A percentile compares a stretch with the other conserved stretches of the same genome.
Evolutionary conservation across 2,329 filamentous ascomycete species (phyloP).

Genomic region (Alternaria panax): DNA sequence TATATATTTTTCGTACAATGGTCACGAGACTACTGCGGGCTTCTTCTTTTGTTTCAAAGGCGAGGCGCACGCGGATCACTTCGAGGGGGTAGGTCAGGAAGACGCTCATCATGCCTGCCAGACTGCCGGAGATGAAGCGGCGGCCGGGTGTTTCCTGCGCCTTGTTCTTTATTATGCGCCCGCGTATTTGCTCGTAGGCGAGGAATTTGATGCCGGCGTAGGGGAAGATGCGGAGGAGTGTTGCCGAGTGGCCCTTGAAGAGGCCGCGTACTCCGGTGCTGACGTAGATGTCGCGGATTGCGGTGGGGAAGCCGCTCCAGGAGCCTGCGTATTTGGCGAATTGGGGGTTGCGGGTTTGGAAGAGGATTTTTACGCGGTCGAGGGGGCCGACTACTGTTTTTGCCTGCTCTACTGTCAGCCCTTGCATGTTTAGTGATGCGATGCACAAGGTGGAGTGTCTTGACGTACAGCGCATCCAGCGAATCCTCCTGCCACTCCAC

Average conservation of each 20-base stretch:
- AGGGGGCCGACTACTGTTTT: constrained; percentile 96
- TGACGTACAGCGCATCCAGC: constrained; percentile 85
- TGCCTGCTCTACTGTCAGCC: constrained; percentile 63
- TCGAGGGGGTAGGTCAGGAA: constrained; percentile 97
- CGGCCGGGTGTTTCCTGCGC: constrained; percentile 82
- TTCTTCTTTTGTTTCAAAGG: constrained; percentile 87
- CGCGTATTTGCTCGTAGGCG: constrained; percentile 94
- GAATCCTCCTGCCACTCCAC: constrained; percentile 84
- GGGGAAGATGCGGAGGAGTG: constrained; percentile 91
- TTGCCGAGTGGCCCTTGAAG: constrained; percentile 94
- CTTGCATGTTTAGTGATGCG: neutral
- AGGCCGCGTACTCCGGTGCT: constrained; percentile 78
- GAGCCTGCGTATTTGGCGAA: constrained; percentile 92
- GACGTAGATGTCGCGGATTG: constrained; percentile 82
- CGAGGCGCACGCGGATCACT: constrained; percentile 87
- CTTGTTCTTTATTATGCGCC: constrained; percentile 73
- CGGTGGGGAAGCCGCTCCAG: constrained; percentile 82
- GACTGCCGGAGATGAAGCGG: constrained; percentile 74
- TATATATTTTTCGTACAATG: constrained; percentile 87
- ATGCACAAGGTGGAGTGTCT: neutral
- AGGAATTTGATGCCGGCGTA: constrained; percentile 98
- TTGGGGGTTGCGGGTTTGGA: constrained; percentile 92
- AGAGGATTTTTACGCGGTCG: constrained; percentile 97
- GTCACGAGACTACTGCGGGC: constrained; percentile 72
- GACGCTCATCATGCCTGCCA: constrained; percentile 87